Conservation (phyloP, 768 basidiomycete genomes). For the Trametes gibbosa region DNA sequence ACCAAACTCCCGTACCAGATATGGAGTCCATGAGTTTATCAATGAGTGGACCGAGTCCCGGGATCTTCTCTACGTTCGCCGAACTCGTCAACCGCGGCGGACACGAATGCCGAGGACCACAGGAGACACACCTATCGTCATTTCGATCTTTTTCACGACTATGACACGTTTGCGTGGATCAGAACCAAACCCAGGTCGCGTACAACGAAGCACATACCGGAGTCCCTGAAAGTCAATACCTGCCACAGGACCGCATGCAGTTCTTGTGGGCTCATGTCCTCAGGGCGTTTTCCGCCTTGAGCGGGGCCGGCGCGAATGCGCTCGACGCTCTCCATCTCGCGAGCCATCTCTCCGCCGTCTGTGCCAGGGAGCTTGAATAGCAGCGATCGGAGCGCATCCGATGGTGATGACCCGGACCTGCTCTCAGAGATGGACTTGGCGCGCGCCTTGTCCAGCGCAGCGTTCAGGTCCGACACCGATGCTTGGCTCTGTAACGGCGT, state of each 20-base stretch:
- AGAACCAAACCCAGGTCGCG: too few species aligned
- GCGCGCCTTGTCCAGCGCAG: slow-evolving; percentile 71
- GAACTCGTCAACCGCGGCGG: neutral
- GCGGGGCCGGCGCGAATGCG: slow-evolving; percentile 56
- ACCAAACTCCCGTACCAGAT: slow-evolving; percentile 39
- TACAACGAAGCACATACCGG: slow-evolving; percentile 42
- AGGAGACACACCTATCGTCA: slow-evolving; percentile 55
- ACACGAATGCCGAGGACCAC: neutral
- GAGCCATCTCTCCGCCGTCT: slow-evolving; percentile 54
- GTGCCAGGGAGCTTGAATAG: slow-evolving; percentile 64
- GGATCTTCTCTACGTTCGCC: slow-evolving; percentile 64
- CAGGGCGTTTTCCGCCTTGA: slow-evolving; percentile 64
- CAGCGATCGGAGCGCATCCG: slow-evolving; percentile 55
- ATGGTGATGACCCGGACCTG: slow-evolving; percentile 39
- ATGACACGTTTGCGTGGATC: too few species aligned
- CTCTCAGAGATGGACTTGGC: slow-evolving; percentile 37
- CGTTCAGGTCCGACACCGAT: slow-evolving; percentile 84
- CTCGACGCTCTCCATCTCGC: slow-evolving; percentile 74
- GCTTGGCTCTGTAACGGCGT: slow-evolving; percentile 42
- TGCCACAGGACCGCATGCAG: slow-evolving; percentile 82
- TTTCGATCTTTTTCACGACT: slow-evolving; percentile 78
- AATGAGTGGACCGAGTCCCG: slow-evolving; percentile 68
- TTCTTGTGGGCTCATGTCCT: slow-evolving; percentile 88
- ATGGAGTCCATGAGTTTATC: slow-evolving; percentile 79
- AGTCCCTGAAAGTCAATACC: slow-evolving; percentile 82